A percentile compares a stretch with the other conserved stretches of the same genome.
Conservation (phyloP, 495 filamentous ascomycete species). For the Neurospora sublineolata region DNA sequence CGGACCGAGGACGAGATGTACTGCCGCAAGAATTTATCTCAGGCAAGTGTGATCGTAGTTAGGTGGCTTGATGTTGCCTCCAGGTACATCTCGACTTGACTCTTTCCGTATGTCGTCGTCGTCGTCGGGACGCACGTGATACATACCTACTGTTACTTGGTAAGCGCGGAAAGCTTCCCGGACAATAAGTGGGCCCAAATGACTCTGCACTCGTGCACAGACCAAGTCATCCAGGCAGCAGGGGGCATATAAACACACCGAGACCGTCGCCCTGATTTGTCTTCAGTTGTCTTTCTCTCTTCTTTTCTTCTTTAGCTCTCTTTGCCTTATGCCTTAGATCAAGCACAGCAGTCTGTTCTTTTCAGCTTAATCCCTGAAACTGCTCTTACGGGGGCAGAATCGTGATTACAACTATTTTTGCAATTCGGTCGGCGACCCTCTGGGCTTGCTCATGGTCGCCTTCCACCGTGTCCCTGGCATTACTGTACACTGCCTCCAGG, state of each 20-base stretch:
- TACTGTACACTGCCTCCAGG: background rate
- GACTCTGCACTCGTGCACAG: background rate
- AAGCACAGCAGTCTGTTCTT: background rate
- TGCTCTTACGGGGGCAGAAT: background rate
- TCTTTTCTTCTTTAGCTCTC: background rate
- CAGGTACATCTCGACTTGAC: background rate
- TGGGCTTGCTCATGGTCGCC: background rate
- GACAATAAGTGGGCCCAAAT: background rate
- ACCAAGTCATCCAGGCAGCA: background rate
- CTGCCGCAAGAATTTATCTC: background rate
- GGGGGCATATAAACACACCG: background rate
- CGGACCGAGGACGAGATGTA: background rate
- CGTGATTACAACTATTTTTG: background rate
- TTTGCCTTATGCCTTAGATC: background rate
- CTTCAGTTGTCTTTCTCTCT: background rate
- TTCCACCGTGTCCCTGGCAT: background rate
- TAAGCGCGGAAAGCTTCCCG: background rate
- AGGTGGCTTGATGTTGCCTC: background rate
- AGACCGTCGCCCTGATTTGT: background rate
- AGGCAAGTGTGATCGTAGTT: background rate
- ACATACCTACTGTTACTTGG: background rate
- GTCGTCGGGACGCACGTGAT: background rate
- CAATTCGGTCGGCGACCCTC: background rate
- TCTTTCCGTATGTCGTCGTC: background rate
- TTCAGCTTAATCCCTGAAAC: background rate